Conservation (phyloP, 1,284 basidiomycete species). For the Xerocomus cyaneibrunnescens region DNA sequence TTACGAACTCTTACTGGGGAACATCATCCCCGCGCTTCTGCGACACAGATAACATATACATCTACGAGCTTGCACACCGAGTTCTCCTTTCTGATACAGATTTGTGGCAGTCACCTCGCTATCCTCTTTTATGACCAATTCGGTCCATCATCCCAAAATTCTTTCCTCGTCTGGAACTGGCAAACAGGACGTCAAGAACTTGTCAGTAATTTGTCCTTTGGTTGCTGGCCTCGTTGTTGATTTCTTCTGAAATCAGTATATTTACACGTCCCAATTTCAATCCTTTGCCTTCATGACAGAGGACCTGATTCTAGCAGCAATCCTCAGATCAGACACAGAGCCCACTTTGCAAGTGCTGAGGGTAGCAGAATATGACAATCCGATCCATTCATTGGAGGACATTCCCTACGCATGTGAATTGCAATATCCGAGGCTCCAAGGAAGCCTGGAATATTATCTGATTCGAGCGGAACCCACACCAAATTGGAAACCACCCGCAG, state of each 20-base stretch:
- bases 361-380: constrained; percentile 18
- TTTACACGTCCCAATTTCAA: constrained; percentile 16
- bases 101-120: constrained; percentile 30
- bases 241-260: constrained; percentile 9
- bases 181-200: constrained; percentile 42
- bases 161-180: constrained; percentile 58
- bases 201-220: constrained; percentile 32
- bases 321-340: constrained; percentile 32
- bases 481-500: constrained; percentile 38
- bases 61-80: constrained; percentile 1
- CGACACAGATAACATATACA: constrained; percentile 14
- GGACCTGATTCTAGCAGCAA: constrained; percentile 41
- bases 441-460: constrained; percentile 26
- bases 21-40: constrained; percentile 21
- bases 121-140: constrained; percentile 19
- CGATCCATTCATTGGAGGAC: constrained; percentile 22
- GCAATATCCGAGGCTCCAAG: constrained; percentile 38
- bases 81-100: constrained; percentile 27
- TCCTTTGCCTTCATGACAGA: constrained; percentile 33
- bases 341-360: constrained; percentile 33
- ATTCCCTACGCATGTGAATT: constrained; percentile 39
- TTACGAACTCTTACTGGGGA: constrained; percentile 29
- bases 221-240: neutral
- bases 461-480: constrained; percentile 59
- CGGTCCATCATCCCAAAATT: constrained; percentile 23